phyloP scores from a whole-genome alignment of 768 basidiomycete genomes.

The Strobilomyces dryophilus region DNA sequence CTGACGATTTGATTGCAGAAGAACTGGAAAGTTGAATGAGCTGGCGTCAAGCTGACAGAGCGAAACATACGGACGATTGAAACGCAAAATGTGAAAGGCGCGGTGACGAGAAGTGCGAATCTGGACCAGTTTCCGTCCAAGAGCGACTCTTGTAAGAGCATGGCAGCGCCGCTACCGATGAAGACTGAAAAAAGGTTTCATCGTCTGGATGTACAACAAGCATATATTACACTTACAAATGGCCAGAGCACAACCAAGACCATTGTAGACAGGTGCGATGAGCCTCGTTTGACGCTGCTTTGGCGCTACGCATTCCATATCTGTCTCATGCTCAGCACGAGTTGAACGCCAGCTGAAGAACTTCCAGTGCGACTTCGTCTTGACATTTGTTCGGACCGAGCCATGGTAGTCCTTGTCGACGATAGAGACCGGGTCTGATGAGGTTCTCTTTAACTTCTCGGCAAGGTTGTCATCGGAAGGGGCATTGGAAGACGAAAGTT shows the following conservation, averaged over 20 bases:
- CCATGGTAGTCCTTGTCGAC: not conserved
- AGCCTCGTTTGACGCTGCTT: slow-evolving; percentile 49
- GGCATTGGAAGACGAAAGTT: slow-evolving; percentile 41
- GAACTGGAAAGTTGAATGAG: slow-evolving; percentile 44
- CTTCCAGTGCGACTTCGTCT: slow-evolving; percentile 15
- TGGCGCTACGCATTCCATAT: slow-evolving; percentile 48
- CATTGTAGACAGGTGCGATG: slow-evolving; percentile 70
- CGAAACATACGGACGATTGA: slow-evolving; percentile 50
- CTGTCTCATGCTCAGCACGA: slow-evolving; percentile 34
- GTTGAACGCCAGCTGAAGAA: slow-evolving; percentile 46
- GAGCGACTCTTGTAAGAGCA: slow-evolving; percentile 61
- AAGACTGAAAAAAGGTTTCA: slow-evolving; percentile 46
- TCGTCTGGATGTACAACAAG: slow-evolving; percentile 3
- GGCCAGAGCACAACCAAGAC: slow-evolving; percentile 62
- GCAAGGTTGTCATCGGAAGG: slow-evolving; percentile 53
- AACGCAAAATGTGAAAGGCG: slow-evolving; percentile 73
- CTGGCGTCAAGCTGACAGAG: not conserved
- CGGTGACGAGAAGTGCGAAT: slow-evolving; percentile 61
- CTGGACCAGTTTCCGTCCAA: slow-evolving; percentile 61
- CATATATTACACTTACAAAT: slow-evolving; percentile 44
- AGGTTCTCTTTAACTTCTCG: slow-evolving; percentile 38
- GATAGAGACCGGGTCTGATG: slow-evolving; percentile 11
- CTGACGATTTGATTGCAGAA: slow-evolving; percentile 66
- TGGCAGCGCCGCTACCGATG: slow-evolving; percentile 54
- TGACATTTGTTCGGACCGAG: not conserved